Conservation (phyloP, 208 protist species). For the Trichomonas tenax region DNA sequence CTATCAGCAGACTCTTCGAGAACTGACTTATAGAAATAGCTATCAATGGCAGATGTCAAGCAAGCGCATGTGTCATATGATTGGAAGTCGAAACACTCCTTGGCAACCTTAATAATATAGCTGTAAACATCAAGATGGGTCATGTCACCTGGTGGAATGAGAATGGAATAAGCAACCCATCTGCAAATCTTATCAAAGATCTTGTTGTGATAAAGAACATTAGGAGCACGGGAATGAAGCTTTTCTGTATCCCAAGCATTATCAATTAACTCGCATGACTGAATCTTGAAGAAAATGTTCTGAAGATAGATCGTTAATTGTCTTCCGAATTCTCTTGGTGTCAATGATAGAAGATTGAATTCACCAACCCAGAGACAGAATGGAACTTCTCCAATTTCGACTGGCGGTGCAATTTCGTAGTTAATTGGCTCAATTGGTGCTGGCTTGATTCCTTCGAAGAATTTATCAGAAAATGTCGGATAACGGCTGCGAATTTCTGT, state of each 20-base stretch:
- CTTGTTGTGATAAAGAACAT: not conserved
- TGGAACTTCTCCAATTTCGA: not conserved
- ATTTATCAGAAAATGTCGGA: not conserved
- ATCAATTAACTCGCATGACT: not conserved
- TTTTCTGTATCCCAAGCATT: not conserved
- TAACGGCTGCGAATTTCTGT: not conserved
- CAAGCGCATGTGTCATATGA: not conserved
- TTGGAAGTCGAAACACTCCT: not conserved
- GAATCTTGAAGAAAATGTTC: not conserved
- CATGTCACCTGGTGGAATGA: too few species aligned
- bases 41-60: not conserved
- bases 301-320: not conserved
- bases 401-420: not conserved
- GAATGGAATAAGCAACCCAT: not conserved
- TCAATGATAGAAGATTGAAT: not conserved
- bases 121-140: not conserved
- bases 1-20: not conserved
- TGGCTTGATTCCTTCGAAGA: not conserved
- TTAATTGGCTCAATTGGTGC: not conserved
- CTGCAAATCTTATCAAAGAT: not conserved
- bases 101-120: not conserved
- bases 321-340: not conserved
- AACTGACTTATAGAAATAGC: too few species aligned
- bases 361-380: not conserved
- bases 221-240: not conserved